Evolutionary conservation across 805 yeast species (phyloP), one percentile per base, ranked within the genome.

Genomic region (Schwanniomyces pseudopolymorphus): DNA sequence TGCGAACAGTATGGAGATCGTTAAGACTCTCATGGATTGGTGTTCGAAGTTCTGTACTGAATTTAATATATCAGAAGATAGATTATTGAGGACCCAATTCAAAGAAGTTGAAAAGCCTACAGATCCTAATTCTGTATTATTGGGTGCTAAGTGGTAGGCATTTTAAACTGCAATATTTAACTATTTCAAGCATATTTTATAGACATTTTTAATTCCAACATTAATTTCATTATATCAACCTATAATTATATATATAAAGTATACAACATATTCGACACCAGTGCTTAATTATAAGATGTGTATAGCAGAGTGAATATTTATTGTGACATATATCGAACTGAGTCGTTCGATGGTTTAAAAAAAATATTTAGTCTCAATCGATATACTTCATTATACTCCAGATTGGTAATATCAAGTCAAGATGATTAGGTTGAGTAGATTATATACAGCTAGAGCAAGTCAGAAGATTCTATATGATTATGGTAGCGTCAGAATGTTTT

Each of bases 91-190:
- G 40, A 78, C 82, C 2, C 66, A 69, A 46, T 81, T 81, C 60
- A 68, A 67, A 38, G 75, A 67, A 37, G 80, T 81, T 41, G 84
- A 77, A 43, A 71, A 75, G 51, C 77, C 81, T 9, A 73, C 74
- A 4, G 84, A 78, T 52, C 72, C 74, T 3, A 61, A 69, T 20
- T 60, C 77, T 6, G 61, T 77, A 13, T 61, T 81, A 42, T 66
- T 81, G 21, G 84, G 84, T 3, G 78, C 80, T 13, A 80, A 77
- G 50, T 81, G 87, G 87, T 81, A 57, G 57, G 10, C n/a, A 11
- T 20, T 13, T 19, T 3, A 2, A 1, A 9, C 13, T 20, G 3
- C 14, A 10, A 28, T 28, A 31, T 31, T 16, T 16, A 14, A 31
- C 10, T 31, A 27, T 31, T 40, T 40, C 5, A 20, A 7, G 9